Evolutionary conservation across 495 filamentous ascomycete genomes (phyloP), one percentile per base, ranked within the genome.

Genomic region (Aspergillus indologenus): DNA sequence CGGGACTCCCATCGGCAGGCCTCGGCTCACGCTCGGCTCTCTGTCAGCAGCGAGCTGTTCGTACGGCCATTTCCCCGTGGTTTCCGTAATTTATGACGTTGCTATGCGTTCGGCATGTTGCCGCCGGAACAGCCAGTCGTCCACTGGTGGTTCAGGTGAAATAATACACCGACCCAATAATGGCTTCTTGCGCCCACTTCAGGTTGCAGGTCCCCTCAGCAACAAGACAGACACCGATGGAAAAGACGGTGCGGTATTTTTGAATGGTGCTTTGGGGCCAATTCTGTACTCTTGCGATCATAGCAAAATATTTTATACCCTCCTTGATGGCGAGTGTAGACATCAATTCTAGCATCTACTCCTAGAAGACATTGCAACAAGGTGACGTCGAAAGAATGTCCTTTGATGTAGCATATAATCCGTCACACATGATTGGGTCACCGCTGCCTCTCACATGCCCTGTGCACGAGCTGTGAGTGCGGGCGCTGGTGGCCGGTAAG

Each of bases 1-100:
- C 78, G 58, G 80, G 75, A 68, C 84, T 76, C n/a, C 75, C 79
- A 65, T 91, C 88, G 56, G 85, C 72, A 50, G 78, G 71, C 73
- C 87, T 91, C 63, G 75, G 75, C 67, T 72, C 62, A 58, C 62
- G 47, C 48, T 73, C 66, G 65, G 71, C 65, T 70, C 67, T 65
- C 65, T 71, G 67, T 40, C 34, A 40, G 34, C 34, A 40, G 34
- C 71, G 62, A 65, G 64, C 60, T 45, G 40, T 47, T 42, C 62
- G 58, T 65, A 67, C 63, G 57, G 55, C 51, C 59, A 57, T 57
- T 53, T 54, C 60, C 54, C 20, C 57, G 54, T 42, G 49, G 59
- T 54, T 45, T 54, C 57, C 22, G 65, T 76, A 75, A 69, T 75
- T 66, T 71, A 77, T 77, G 74, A 77, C 74, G 74, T 73, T 70